Base-by-base conservation (phyloP, 129 eudicot genomes). In the Flaveria linearis region DNA sequence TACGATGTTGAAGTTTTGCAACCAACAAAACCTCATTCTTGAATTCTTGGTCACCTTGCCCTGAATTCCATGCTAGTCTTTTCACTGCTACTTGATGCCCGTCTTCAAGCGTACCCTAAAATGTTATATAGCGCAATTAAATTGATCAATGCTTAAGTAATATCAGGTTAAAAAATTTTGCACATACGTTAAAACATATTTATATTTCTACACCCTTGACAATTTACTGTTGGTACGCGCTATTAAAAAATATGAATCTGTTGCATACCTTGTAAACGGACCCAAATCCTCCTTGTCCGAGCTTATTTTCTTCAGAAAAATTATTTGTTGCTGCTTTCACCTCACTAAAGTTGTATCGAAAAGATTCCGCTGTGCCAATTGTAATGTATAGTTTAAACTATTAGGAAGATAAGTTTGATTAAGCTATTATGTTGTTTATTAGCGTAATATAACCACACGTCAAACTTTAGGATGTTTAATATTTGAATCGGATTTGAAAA, bases 61-160 rank as follows among this genome's bases (percentile, higher is more conserved):
- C 68, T 26, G 43, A 62, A 62, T 26, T 4, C 10, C 10, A 13
- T 26, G 68, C 43, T 62, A 62, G 43, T 9, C 43, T 28, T 13
- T 62, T 62, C 30, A 60, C 68, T 62, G 68, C 68, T 62, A 62
- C 15, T 26, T 62, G 43, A 0, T 9, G 33, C 20, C 68, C 68
- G 43, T 62, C 43, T 25, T 22, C 20, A 62, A 62, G 11, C 3
- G 10, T 28, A 5, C 43, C 68, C 68, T 62, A 62, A 61, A 61
- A 53, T 17, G 5, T 26, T 2, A 13, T 20, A 25, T 26, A 1
- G 16, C 12, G 3, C 49, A 9, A 45, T 43, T 43, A 43, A 43
- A 60, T 0, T 10, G 11, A 23, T 25, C 41, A 60, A n/a, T 9
- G 3, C 9, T 23, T 2, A 8, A 2, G 7, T 22, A 10, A 10